A percentile compares a stretch with the other conserved stretches of the same genome.
These are phyloP conservation scores for Alternaria sp. DNA, from an alignment of 2,329 filamentous ascomycete species.

Conservation along the genomic window DNA sequence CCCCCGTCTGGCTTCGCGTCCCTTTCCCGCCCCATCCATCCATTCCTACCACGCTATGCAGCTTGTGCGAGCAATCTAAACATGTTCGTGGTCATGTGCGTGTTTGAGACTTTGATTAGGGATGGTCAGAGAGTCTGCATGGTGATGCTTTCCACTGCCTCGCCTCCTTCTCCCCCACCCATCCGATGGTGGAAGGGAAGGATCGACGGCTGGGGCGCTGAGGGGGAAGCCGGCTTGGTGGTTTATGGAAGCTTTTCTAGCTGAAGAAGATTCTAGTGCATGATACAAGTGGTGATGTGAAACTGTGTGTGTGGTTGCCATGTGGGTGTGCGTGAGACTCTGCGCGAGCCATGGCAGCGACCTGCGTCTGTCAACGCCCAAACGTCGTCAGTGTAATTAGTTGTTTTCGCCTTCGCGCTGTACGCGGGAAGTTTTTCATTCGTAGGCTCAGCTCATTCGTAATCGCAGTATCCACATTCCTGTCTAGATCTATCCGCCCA, in stretches of 20 bases:
- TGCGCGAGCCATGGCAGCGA: not conserved
- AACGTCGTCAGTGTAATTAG: not conserved
- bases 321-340: not conserved
- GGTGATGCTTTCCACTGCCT: not conserved
- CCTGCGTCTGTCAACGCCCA: not conserved
- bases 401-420: not conserved
- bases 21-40: not conserved
- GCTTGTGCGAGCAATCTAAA: not conserved
- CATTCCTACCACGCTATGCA: not conserved
- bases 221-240: constrained; percentile 3
- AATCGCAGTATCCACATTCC: not conserved
- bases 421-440: not conserved
- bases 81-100: constrained; percentile 17
- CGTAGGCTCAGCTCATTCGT: not conserved
- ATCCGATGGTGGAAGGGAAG: not conserved
- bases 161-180: not conserved
- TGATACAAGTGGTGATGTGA: not conserved
- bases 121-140: not conserved
- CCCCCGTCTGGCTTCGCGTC: not conserved
- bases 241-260: constrained; percentile 17
- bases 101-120: constrained; percentile 8
- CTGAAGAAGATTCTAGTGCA: constrained; percentile 13
- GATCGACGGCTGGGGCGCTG: not conserved
- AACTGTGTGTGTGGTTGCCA: not conserved
- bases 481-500: not conserved